Base-by-base conservation (phyloP, 2,329 filamentous ascomycete genomes). In the Ceratocystis ficicola region DNA sequence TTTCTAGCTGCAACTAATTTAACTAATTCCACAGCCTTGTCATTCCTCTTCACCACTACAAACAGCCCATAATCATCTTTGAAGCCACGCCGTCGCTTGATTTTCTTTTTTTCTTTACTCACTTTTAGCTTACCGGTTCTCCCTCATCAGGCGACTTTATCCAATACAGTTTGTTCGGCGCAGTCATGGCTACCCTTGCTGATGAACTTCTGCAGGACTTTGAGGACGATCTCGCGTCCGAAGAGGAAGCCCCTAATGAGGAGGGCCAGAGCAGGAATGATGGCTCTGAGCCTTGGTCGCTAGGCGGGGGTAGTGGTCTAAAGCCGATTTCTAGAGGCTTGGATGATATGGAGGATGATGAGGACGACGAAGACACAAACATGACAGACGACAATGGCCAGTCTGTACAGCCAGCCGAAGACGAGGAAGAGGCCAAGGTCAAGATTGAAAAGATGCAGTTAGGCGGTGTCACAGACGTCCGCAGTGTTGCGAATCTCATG, bases 171-270 rank as follows among this genome's bases (percentile, higher is more conserved):
- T 41, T 15, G 36, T 41, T 10, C 28, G 17, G 28, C 28, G 52
- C 52, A 66, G 75, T 68, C 64, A 95, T 96, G 91, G 90, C 93
- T 74, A 95, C 90, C 57, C 82, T 95, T 69, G 93, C 90, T 69
- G 92, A 97, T 72, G 93, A 97, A 74, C 83, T 99, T 10, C 81
- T 97, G 71, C 89, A 94, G 72, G 90, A 95, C 74, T 94, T 95
- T 69, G 90, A 91, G 44, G 72, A 64, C 15, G 90, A 95, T 66
- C 76, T 77, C 66, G 76, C 73, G 7, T 75, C 73, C 73, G 84
- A 82, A 46, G 86, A 87, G 68, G 83, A 84, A 44, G 79, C 83
- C 41, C 79, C 81, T 60, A 79, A 83, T 66, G 78, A 81, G 69
- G 77, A 77, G 64, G 74, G 76, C 64, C 75, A 79, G 50, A 74